phyloP scores from a whole-genome alignment of 441 rosid species.

The Viola pubescens region DNA sequence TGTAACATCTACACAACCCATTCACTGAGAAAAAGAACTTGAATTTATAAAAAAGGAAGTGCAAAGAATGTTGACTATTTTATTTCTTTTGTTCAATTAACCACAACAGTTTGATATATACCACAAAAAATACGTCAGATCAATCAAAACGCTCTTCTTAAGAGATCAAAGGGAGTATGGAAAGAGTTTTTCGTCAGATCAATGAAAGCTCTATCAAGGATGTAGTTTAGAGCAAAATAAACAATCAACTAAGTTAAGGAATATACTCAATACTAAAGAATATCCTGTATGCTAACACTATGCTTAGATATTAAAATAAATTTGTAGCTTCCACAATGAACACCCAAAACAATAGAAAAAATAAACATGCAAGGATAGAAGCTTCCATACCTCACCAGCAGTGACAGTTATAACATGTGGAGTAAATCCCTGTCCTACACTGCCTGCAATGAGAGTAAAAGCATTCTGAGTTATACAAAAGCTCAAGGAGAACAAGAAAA shows the following conservation, averaged over 20 bases:
- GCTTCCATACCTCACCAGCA: constrained; percentile 77
- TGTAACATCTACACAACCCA: too few relatives aligned
- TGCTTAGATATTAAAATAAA: not conserved
- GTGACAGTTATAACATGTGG: constrained; percentile 72
- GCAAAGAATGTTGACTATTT: too few relatives aligned
- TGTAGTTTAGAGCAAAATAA: not conserved
- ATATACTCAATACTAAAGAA: too few relatives aligned
- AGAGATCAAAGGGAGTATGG: not conserved
- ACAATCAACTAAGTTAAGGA: too few relatives aligned
- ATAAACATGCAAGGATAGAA: constrained; percentile 3
- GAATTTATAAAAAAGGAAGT: too few relatives aligned
- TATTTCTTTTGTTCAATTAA: not conserved
- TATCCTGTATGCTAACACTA: not conserved
- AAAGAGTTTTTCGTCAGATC: not conserved
- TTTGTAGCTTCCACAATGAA: not conserved
- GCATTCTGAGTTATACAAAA: not conserved
- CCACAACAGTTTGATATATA: too few relatives aligned
- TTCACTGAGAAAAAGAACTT: too few relatives aligned
- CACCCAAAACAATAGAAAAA: not conserved
- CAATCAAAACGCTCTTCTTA: too few relatives aligned
- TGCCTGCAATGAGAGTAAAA: constrained; percentile 39
- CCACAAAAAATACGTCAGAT: too few relatives aligned
- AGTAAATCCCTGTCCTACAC: constrained; percentile 71
- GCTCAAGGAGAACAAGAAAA: not conserved
- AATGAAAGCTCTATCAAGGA: not conserved